Base-by-base conservation (phyloP, 257 asterid species). In the Avicennia marina region DNA sequence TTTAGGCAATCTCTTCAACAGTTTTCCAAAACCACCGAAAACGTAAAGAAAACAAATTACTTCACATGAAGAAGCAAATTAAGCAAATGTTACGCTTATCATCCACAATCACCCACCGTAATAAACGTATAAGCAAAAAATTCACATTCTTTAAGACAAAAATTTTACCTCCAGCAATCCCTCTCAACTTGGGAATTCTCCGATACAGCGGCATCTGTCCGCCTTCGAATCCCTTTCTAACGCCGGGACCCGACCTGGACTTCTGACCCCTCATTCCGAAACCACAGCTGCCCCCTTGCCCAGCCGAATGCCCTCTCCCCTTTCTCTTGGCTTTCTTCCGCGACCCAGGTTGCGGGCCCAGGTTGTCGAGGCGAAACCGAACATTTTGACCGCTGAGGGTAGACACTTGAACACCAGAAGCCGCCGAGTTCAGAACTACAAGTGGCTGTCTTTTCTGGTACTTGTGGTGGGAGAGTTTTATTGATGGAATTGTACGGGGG, bases 241-340 rank as follows among this genome's bases (percentile, higher is more conserved):
- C 95, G 11, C 94, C 95, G 11, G 99, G 99, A 26, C 99, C 99
- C 11, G 99, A 93, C 94, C 99, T 82, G 24, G 99, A 89, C 67
- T 89, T 93, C 83, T 93, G 97, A 58, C 99, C 96, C 71, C 80
- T 79, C 86, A 79, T 79, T 11, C 86, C 86, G 20, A 76, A 79
- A 49, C 86, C 86, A 65, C 99, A 93, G 75, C 99, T 93, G 52
- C 97, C 99, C 16, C 97, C 97, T 66, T 86, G 99, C 31, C 99
- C 99, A 36, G 99, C 97, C 54, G 90, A 54, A 39, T 93, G 99
- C 33, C 99, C 97, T 59, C 98, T 72, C 33, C 98, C 98, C 74
- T 86, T 93, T 50, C 99, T 78, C 76, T 91, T 91, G 8, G 82
- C 76, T 21, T 85, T 89, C 85, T 86, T 89, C 39, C 82, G 68